phyloP scores from a whole-genome alignment of 2,329 filamentous ascomycete genomes.

The Acrocalymma vagum region DNA sequence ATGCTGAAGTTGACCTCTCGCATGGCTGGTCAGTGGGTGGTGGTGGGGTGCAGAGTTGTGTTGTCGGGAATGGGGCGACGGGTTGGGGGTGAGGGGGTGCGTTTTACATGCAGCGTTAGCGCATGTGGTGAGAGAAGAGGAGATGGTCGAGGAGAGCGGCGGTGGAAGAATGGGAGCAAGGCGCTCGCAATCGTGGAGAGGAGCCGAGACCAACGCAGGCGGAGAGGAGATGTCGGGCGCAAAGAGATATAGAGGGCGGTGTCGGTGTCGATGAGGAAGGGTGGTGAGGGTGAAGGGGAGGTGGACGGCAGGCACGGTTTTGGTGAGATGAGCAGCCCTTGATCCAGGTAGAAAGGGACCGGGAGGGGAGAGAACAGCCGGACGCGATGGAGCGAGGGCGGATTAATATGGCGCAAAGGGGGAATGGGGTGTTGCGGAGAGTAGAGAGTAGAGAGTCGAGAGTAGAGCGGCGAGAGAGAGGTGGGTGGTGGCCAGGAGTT shows the following conservation, averaged over 20 bases:
- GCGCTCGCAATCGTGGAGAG: conserved; percentile 19
- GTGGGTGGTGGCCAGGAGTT: conserved; percentile 27
- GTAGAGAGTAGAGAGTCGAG: too few species aligned
- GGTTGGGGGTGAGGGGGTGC: too few species aligned
- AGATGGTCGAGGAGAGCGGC: conserved; percentile 19
- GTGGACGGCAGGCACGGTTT: not conserved
- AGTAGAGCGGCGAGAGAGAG: conserved; percentile 25
- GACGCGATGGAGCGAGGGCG: conserved; percentile 14
- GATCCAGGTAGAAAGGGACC: conserved; percentile 18
- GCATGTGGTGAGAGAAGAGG: conserved; percentile 45
- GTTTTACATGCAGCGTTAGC: conserved; percentile 41
- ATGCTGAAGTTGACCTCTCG: conserved; percentile 99
- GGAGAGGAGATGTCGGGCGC: conserved; percentile 10
- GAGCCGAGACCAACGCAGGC: conserved; percentile 3
- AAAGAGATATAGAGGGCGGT: too few species aligned
- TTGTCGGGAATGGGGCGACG: too few species aligned
- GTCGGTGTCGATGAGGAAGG: too few species aligned
- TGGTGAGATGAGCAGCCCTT: conserved; percentile 20
- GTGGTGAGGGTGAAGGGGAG: too few species aligned
- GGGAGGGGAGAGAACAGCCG: conserved; percentile 13
- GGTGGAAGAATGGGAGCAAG: conserved; percentile 15
- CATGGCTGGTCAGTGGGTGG: too few species aligned
- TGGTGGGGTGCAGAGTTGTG: conserved; percentile 21
- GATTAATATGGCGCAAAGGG: conserved; percentile 7
- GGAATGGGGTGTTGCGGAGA: too few species aligned